Evolutionary conservation across 805 yeast genomes (phyloP), one percentile per base, ranked within the genome.

Genomic region (Metschnikowia kofuensis): DNA sequence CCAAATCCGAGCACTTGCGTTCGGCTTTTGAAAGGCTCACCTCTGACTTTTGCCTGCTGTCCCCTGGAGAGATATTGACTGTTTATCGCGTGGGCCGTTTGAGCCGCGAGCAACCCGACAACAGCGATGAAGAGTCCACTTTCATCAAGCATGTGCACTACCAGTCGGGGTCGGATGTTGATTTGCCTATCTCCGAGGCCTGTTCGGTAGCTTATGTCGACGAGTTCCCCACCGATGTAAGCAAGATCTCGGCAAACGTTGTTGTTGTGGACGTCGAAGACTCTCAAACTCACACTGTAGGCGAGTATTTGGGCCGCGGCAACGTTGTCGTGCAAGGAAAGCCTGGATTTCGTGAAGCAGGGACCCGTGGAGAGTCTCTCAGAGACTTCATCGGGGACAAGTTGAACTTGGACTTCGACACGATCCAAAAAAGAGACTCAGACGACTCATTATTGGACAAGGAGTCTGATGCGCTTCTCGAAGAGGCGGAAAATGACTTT

Each of bases 401-500:
- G 49, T 58, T 63, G 57, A 45, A 60, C 51, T 46, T 56, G 29
- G 62, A 57, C 49, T 55, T 60, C 34, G 58, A 49, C 30, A 41
- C 48, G 21, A 45, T 52, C n/a, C 15, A 29, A 27, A 65, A 65
- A 51, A 60, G 67, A 48, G 45, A 41, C 7, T 47, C 50, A 13
- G 49, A 39, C 28, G 55, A 49, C 10, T 35, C 30, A 3, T 44
- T 30, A 27, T 53, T 44, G 16, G 26, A 31, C 6, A 46, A 42
- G 9, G 45, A 38, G 21, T 45, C 42, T 10, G 51, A 38, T 29
- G 44, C 48, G 10, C 10, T 34, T 28, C 31, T 38, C 15, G 54
- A 52, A 14, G 56, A 55, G 51, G 60, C 69, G 29, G 70, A 66
- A 46, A 54, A 56, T 30, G 75, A 68, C 40, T 65, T 72, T 55